Conservation (phyloP, 2,329 filamentous ascomycete species). For the Aspergillus sp. region DNA sequence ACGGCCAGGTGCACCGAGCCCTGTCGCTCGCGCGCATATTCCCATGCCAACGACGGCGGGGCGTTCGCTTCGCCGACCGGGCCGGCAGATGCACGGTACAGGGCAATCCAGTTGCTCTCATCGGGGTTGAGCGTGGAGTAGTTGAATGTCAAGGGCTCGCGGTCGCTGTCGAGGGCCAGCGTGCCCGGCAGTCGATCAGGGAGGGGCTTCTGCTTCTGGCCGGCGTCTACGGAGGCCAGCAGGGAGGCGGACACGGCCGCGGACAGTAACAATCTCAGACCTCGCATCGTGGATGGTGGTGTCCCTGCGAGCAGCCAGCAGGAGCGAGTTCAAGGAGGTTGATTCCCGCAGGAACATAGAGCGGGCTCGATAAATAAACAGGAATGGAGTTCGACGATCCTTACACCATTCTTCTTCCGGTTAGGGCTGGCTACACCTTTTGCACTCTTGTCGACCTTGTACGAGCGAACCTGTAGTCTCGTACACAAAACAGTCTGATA, state of each 20-base stretch:
- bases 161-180: background rate
- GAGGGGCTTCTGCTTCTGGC: background rate
- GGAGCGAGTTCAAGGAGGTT: too few species aligned
- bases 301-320: too few species aligned
- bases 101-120: background rate
- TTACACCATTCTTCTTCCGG: too few species aligned
- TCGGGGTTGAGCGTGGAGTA: background rate
- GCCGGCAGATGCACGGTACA: background rate
- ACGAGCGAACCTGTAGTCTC: too few species aligned
- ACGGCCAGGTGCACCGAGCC: conserved; percentile 20
- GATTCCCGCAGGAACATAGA: too few species aligned
- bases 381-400: too few species aligned
- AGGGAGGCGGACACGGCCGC: background rate
- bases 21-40: conserved; percentile 18
- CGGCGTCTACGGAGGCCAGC: background rate
- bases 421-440: too few species aligned
- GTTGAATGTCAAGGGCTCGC: background rate
- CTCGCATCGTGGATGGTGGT: background rate
- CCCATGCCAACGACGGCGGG: conserved; percentile 22
- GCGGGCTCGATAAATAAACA: too few species aligned
- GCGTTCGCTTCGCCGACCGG: background rate
- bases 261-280: background rate
- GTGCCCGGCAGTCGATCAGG: background rate
- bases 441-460: too few species aligned
- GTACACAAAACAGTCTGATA: too few species aligned